phyloP scores from a whole-genome alignment of 345 rosid species.

The Dovyalis caffra region DNA sequence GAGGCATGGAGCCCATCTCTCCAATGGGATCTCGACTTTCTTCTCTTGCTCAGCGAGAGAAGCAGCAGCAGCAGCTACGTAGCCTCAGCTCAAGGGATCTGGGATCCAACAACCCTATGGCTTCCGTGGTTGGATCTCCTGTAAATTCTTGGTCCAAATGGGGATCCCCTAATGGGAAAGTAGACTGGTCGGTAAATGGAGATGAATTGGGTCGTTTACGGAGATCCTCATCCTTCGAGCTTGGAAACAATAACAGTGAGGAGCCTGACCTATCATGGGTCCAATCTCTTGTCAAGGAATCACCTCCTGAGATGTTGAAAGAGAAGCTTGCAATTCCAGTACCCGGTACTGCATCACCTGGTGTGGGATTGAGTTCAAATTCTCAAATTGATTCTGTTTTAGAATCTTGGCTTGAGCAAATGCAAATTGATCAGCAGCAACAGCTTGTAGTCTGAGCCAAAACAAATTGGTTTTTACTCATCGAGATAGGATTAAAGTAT shows the following conservation, averaged over 20 bases:
- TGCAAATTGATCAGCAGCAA: conserved; percentile 58
- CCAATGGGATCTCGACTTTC: conserved; percentile 40
- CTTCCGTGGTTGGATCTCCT: conserved; percentile 31
- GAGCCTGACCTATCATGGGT: conserved; percentile 54
- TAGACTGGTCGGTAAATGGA: conserved; percentile 44
- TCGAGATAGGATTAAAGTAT: not conserved
- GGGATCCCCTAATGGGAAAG: conserved; percentile 75
- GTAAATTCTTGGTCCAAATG: conserved; percentile 60
- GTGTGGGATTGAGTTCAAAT: conserved; percentile 32
- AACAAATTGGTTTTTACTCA: not conserved
- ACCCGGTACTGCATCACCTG: conserved; percentile 33
- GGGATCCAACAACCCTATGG: conserved; percentile 28
- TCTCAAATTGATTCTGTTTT: conserved; percentile 33
- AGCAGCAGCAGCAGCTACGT: conserved; percentile 41
- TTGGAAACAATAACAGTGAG: conserved; percentile 24
- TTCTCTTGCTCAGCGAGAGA: conserved; percentile 58
- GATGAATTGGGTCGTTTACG: conserved; percentile 29
- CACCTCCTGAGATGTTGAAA: conserved; percentile 43
- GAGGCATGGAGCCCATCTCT: conserved; percentile 65
- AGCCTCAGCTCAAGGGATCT: conserved; percentile 52
- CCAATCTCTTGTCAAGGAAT: conserved; percentile 50
- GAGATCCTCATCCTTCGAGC: conserved; percentile 36
- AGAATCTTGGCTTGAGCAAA: conserved; percentile 74
- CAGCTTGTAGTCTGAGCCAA: conserved; percentile 43
- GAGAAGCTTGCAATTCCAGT: conserved; percentile 30